These are phyloP conservation scores for Rutstroemia sp. DNA, from an alignment of 2,329 filamentous ascomycete species.

Conservation along the genomic window DNA sequence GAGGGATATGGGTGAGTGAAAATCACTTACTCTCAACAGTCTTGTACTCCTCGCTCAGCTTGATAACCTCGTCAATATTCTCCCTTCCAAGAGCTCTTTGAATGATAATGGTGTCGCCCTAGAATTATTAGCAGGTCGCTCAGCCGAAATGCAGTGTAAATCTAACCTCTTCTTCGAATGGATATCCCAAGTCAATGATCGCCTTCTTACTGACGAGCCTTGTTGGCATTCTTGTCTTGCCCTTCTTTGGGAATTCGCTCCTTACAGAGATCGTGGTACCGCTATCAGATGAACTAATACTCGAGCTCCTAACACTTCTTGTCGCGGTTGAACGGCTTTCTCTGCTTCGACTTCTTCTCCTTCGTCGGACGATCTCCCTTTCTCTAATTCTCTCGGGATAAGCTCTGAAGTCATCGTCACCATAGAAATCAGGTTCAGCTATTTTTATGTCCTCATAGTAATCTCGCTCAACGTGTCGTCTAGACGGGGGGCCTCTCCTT, in stretches of 20 bases:
- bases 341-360: slow-evolving; percentile 27
- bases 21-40: slow-evolving; percentile 38
- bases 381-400: slow-evolving; percentile 54
- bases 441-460: slow-evolving; percentile 57
- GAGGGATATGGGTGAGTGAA: background rate
- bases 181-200: slow-evolving; percentile 77
- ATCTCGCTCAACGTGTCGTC: slow-evolving; percentile 48
- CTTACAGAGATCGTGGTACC: slow-evolving; percentile 38
- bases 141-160: background rate
- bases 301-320: slow-evolving; percentile 31
- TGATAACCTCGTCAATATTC: slow-evolving; percentile 85
- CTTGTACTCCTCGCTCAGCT: slow-evolving; percentile 70
- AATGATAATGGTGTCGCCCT: slow-evolving; percentile 77
- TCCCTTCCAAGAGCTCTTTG: slow-evolving; percentile 79
- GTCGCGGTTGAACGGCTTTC: slow-evolving; percentile 20
- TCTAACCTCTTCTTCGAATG: slow-evolving; percentile 76
- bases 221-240: slow-evolving; percentile 82
- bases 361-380: slow-evolving; percentile 48
- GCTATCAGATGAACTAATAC: slow-evolving; percentile 37
- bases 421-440: slow-evolving; percentile 60
- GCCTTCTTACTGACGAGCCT: slow-evolving; percentile 74
- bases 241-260: slow-evolving; percentile 68
- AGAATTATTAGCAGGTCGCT: slow-evolving; percentile 28
- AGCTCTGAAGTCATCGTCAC: slow-evolving; percentile 64
- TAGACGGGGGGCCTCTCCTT: slow-evolving; percentile 51